Conservation (phyloP, 225 moss, liverwort and hornwort genomes). For the Marchantia polymorpha region DNA sequence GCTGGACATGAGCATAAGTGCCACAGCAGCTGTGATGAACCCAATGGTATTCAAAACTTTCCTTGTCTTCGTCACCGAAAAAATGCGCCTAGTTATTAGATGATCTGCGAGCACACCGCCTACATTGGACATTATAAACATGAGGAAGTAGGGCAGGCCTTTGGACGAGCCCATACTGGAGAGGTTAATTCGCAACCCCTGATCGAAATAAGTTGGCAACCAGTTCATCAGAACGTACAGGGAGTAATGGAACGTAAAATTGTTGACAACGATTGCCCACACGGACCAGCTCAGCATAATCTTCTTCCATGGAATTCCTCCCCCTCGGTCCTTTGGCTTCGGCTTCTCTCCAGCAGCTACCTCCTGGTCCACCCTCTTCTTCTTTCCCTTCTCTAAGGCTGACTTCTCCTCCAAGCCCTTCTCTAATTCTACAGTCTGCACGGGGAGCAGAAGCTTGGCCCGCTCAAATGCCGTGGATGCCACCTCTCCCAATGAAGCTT, state of each 20-base stretch:
- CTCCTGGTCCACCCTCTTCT: slow-evolving; percentile 41
- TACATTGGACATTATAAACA: slow-evolving; percentile 94
- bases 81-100: slow-evolving; percentile 62
- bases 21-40: slow-evolving; percentile 68
- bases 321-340: slow-evolving; percentile 10
- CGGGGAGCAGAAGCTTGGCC: slow-evolving; percentile 57
- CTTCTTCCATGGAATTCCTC: slow-evolving; percentile 77
- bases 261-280: slow-evolving; percentile 97
- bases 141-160: slow-evolving; percentile 88
- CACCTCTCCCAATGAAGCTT: slow-evolving; percentile 54
- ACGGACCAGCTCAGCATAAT: slow-evolving; percentile 76
- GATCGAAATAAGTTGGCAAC: slow-evolving; percentile 96
- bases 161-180: slow-evolving; percentile 84
- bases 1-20: slow-evolving; percentile 80
- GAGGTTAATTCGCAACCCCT: slow-evolving; percentile 70
- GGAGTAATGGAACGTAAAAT: slow-evolving; percentile 96
- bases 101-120: slow-evolving; percentile 91
- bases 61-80: slow-evolving; percentile 78
- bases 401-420: slow-evolving; percentile 33
- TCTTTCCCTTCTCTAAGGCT: slow-evolving; percentile 46
- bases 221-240: slow-evolving; percentile 98
- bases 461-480: slow-evolving; percentile 55
- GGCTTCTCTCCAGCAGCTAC: slow-evolving; percentile 10
- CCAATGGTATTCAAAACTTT: slow-evolving; percentile 86
- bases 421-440: slow-evolving; percentile 51